Base-by-base conservation (phyloP, 2,329 filamentous ascomycete genomes). In the Ilyonectria destructans region DNA sequence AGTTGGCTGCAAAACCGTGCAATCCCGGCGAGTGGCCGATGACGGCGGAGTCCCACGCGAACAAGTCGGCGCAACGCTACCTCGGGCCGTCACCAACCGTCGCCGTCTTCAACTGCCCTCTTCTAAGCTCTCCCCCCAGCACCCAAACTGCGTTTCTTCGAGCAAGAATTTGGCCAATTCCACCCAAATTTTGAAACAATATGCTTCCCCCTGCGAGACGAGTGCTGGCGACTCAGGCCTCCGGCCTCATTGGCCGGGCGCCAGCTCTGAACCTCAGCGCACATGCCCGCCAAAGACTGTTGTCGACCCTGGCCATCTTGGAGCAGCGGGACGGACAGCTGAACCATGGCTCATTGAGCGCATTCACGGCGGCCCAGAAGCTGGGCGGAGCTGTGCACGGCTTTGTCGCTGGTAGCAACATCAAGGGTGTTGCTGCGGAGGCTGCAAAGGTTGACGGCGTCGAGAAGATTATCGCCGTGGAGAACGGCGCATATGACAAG, bases 291-390 rank as follows among this genome's bases (percentile, higher is more conserved):
- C 74, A 76, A 52, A 74, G 89, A 76, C 85, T 97, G 69, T 87
- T 97, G 67, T 98, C 95, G 58, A 96, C 95, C 40, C 89, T 99
- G 64, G 96, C 96, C 52, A 86, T 99, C 61, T 89, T 99, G 69
- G 96, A 99, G 84, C 96, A 98, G 83, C 91, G 92, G 77, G 93
- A 97, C 77, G 96, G 96, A 69, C 92, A 95, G 83, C 89, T 99
- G 72, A 95, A 94, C 79, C 83, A 88, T 69, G 92, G 93, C 23
- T 98, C 95, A 6, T 85, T 98, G 64, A 93, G 93, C 77, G 92
- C 95, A 51, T 89, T 98, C 67, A 93, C 93, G 9, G 96, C 96
- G 9, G 96, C 95, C 21, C 89, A 92, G 81, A 95, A 95, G 81
- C 84, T 98, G 8, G 96, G 96, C 63, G 96, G 95, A 4, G 85